Percentiles rank a stretch among this genome's conserved stretches.
phyloP scores from a whole-genome alignment of 2,329 filamentous ascomycete genomes.

The Teratosphaeria zuluensis region DNA sequence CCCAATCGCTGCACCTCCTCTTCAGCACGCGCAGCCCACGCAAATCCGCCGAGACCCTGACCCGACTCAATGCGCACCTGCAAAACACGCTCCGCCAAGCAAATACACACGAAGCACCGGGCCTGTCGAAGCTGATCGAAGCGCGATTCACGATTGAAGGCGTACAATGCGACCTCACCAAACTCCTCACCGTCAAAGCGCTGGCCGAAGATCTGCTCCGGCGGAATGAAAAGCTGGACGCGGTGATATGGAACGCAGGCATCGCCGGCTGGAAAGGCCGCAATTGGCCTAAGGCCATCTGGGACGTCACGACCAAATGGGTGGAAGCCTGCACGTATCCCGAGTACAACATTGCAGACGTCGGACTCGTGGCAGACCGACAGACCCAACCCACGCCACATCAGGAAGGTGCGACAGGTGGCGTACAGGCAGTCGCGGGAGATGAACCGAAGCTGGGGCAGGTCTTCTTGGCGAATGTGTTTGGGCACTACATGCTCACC shows the following conservation, averaged over 20 bases:
- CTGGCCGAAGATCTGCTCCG: constrained; percentile 44
- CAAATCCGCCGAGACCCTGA: constrained; percentile 67
- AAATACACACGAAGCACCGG: constrained; percentile 22
- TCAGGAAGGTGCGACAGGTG: background rate
- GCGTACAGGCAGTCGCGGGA: background rate
- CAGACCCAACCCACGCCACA: constrained; percentile 33
- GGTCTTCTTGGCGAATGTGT: constrained; percentile 85
- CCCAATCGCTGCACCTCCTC: constrained; percentile 65
- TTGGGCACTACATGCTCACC: constrained; percentile 85
- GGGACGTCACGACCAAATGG: constrained; percentile 50
- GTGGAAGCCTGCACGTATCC: constrained; percentile 67
- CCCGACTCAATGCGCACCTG: constrained; percentile 44
- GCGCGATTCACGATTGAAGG: constrained; percentile 42
- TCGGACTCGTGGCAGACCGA: constrained; percentile 44
- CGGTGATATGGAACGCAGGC: constrained; percentile 76
- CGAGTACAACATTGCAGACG: constrained; percentile 57
- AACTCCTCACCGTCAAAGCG: constrained; percentile 45
- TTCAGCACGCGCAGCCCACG: constrained; percentile 67
- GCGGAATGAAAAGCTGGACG: constrained; percentile 62
- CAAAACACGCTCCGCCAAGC: constrained; percentile 33
- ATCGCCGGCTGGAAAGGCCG: constrained; percentile 79
- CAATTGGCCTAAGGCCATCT: constrained; percentile 54
- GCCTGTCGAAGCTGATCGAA: constrained; percentile 32
- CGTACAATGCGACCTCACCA: constrained; percentile 49
- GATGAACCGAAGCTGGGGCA: constrained; percentile 58